phyloP scores from a whole-genome alignment of 345 rosid species.

The Pistacia integerrima region DNA sequence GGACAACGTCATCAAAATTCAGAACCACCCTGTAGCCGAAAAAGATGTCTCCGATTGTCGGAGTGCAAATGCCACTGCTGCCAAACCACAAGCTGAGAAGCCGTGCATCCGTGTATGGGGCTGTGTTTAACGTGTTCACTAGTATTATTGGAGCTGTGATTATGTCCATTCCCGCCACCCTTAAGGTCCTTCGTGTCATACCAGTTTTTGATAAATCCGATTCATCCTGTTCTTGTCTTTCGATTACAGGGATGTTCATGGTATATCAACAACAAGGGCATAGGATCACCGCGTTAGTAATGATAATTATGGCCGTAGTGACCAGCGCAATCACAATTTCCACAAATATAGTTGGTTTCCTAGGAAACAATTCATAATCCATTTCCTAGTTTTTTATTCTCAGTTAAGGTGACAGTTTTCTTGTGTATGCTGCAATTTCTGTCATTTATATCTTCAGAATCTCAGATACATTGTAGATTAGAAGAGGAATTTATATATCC shows the following conservation, averaged over 20 bases:
- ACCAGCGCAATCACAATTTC: slow-evolving; percentile 55
- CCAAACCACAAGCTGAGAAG: no score
- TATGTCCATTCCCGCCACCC: no score
- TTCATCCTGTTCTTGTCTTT: not conserved
- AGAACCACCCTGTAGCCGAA: no score
- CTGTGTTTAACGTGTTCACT: no score
- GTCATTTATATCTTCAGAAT: no score
- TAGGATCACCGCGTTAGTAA: slow-evolving; percentile 34
- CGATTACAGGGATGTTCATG: slow-evolving; percentile 50
- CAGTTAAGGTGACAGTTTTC: not conserved
- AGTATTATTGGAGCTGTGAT: no score
- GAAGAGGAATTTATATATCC: not conserved
- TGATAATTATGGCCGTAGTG: slow-evolving; percentile 46
- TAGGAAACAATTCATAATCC: slow-evolving; percentile 19
- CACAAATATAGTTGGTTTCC: slow-evolving; percentile 34
- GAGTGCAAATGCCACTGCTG: no score
- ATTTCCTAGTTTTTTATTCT: not conserved
- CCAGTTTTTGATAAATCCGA: no score
- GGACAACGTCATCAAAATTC: no score
- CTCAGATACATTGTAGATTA: not conserved
- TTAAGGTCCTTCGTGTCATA: no score
- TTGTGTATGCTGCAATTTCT: not conserved
- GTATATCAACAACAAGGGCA: slow-evolving; percentile 43
- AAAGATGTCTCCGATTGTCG: no score
- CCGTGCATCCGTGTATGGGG: no score